phyloP scores from a whole-genome alignment of 495 filamentous ascomycete species.

The Paragyromitra xinjiangensis region DNA sequence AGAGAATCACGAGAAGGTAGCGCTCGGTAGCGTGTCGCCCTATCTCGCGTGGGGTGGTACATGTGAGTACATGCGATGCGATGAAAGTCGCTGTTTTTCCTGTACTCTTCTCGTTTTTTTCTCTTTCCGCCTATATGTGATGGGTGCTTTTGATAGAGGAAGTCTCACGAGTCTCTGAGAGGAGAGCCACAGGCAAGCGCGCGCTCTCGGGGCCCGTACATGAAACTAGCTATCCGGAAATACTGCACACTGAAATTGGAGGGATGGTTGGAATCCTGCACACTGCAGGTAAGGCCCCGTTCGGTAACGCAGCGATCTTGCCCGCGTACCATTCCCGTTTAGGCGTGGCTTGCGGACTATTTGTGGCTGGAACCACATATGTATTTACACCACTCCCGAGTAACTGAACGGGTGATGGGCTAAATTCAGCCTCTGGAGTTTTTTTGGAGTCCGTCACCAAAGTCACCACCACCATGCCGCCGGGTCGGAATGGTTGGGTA shows the following conservation, averaged over 20 bases:
- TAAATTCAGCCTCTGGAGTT: constrained; percentile 32
- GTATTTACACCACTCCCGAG: constrained; percentile 1
- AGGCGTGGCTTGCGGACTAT: constrained; percentile 39
- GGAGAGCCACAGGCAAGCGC: constrained; percentile 41
- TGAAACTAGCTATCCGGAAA: constrained; percentile 44
- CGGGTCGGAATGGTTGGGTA: constrained; percentile 23
- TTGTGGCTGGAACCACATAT: constrained; percentile 33
- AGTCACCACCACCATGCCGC: constrained; percentile 15
- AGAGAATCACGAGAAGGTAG: constrained; percentile 33
- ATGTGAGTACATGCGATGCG: constrained; percentile 26
- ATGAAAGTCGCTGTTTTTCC: constrained; percentile 10
- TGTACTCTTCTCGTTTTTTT: constrained; percentile 1
- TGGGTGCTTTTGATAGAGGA: constrained; percentile 22
- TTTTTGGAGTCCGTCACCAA: constrained; percentile 6
- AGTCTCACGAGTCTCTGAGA: constrained; percentile 25
- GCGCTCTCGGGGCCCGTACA: constrained; percentile 37
- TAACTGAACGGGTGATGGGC: constrained; percentile 21
- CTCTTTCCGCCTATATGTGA: constrained; percentile 30
- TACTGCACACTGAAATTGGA: constrained; percentile 53
- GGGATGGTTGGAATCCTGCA: constrained; percentile 44
- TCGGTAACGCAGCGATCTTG: constrained; percentile 39
- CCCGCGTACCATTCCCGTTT: constrained; percentile 27
- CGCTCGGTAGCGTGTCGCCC: constrained; percentile 33
- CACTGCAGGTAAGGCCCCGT: constrained; percentile 39
- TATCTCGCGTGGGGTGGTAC: constrained; percentile 22